phyloP scores from a whole-genome alignment of 495 filamentous ascomycete genomes.

The Glarea lozoyensis region DNA sequence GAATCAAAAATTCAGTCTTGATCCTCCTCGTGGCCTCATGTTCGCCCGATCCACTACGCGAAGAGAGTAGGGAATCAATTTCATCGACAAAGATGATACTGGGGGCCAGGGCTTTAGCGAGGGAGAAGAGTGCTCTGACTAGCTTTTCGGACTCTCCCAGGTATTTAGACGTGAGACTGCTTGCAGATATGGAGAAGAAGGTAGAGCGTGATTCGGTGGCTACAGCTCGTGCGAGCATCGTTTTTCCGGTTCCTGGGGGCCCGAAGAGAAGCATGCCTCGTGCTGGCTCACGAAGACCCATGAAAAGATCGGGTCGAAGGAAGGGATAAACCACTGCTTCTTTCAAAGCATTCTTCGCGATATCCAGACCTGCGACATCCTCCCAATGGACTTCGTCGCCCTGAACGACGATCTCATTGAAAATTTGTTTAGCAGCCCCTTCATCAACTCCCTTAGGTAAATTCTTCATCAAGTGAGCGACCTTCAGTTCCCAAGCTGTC shows the following conservation, averaged over 20 bases:
- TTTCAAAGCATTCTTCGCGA: constrained; percentile 86
- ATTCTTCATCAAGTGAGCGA: constrained; percentile 55
- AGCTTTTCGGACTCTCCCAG: constrained; percentile 96
- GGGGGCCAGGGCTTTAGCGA: constrained; percentile 84
- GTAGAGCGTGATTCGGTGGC: constrained; percentile 92
- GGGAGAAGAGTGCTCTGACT: constrained; percentile 81
- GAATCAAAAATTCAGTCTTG: constrained; percentile 97
- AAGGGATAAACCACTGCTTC: constrained; percentile 98
- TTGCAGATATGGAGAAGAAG: constrained; percentile 95
- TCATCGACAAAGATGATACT: constrained; percentile 99
- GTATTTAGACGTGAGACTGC: constrained; percentile 90
- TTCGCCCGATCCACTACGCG: constrained; percentile 74
- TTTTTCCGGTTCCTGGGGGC: constrained; percentile 94
- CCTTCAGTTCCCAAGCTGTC: constrained; percentile 37
- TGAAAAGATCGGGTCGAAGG: constrained; percentile 89
- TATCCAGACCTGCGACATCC: constrained; percentile 85
- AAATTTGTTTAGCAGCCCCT: constrained; percentile 75
- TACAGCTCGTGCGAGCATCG: constrained; percentile 92
- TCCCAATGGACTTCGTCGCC: constrained; percentile 95
- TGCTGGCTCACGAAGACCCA: constrained; percentile 88
- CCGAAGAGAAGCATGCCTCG: constrained; percentile 95
- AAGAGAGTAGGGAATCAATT: constrained; percentile 88
- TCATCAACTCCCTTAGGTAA: constrained; percentile 75
- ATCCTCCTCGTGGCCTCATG: constrained; percentile 90
- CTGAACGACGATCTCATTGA: constrained; percentile 92